Percentiles rank a stretch among this genome's conserved stretches.
These are phyloP conservation scores for Phialophora tarda DNA, from an alignment of 2,329 filamentous ascomycete genomes.

Conservation along the genomic window DNA sequence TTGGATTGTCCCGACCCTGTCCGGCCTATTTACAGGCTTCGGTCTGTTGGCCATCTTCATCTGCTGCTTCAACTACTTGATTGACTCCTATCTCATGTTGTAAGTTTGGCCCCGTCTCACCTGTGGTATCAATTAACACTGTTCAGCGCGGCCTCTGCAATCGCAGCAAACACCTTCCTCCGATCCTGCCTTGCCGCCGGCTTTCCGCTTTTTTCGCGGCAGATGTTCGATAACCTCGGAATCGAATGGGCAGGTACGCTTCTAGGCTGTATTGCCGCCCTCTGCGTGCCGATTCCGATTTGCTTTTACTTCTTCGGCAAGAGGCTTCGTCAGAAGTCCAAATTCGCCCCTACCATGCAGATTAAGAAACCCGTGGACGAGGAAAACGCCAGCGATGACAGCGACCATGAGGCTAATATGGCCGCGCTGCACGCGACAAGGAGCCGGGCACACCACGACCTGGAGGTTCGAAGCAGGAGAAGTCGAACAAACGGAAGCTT, in stretches of 20 bases:
- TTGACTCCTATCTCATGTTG: conserved; percentile 64
- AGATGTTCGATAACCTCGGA: conserved; percentile 62
- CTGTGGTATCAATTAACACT: conserved; percentile 13
- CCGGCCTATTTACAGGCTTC: conserved; percentile 62
- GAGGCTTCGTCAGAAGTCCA: conserved; percentile 38
- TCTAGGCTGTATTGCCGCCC: conserved; percentile 46
- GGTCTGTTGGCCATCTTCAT: conserved; percentile 65
- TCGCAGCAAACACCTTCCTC: conserved; percentile 58
- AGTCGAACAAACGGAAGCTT: conserved; percentile 26
- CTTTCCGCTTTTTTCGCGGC: conserved; percentile 60
- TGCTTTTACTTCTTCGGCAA: conserved; percentile 46
- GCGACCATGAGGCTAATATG: conserved; percentile 29
- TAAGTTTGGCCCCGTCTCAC: conserved; percentile 39
- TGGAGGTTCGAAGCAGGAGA: conserved; percentile 19
- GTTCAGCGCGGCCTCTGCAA: conserved; percentile 55
- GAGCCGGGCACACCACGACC: conserved; percentile 36
- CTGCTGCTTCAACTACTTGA: conserved; percentile 63
- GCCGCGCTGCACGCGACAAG: conserved; percentile 37
- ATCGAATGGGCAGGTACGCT: conserved; percentile 50
- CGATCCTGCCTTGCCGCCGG: conserved; percentile 50
- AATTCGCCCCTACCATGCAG: conserved; percentile 52
- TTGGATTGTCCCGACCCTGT: conserved; percentile 51
- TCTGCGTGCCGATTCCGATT: conserved; percentile 49
- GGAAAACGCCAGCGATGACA: conserved; percentile 40
- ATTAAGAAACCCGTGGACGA: conserved; percentile 52